Evolutionary conservation across 2,329 filamentous ascomycete genomes (phyloP).

Genomic region (Aspergillus jensenii): DNA sequence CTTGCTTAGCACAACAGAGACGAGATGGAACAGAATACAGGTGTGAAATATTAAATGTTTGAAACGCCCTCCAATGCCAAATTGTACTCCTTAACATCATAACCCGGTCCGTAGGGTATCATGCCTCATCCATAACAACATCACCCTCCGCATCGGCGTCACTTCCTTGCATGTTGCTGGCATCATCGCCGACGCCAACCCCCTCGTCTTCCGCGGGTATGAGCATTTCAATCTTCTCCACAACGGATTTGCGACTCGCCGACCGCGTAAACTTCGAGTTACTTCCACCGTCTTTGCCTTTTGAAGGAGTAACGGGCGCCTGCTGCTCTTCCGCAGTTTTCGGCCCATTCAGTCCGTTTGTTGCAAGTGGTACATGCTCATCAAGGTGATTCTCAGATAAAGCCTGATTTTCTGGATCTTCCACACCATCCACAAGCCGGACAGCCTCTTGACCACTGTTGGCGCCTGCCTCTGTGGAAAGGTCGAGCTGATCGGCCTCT

Average conservation of each 20-base stretch:
- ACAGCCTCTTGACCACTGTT: slow-evolving; percentile 2
- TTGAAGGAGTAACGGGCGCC: slow-evolving; percentile 12
- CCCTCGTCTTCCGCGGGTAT: slow-evolving; percentile 26
- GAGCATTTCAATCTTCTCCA: slow-evolving; percentile 27
- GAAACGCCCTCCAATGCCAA: slow-evolving; percentile 27
- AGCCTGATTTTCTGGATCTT: slow-evolving; percentile 7
- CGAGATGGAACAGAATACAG: slow-evolving; percentile 14
- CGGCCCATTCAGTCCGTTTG: slow-evolving; percentile 16
- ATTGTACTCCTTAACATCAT: slow-evolving; percentile 11
- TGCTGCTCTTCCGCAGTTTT: slow-evolving; percentile 4
- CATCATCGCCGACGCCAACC: slow-evolving; percentile 14
- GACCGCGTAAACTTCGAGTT: slow-evolving; percentile 19
- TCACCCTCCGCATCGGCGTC: slow-evolving; percentile 32
- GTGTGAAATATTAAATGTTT: slow-evolving; percentile 12
- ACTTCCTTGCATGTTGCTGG: slow-evolving; percentile 22
- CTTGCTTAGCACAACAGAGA: slow-evolving; percentile 25
- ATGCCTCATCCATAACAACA: slow-evolving; percentile 33
- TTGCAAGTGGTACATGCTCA: slow-evolving; percentile 3
- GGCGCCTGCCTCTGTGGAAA: slow-evolving; percentile 7
- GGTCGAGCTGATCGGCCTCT: slow-evolving; percentile 16
- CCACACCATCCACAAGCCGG: slow-evolving; percentile 2
- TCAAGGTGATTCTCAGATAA: slow-evolving; percentile 33
- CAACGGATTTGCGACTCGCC: slow-evolving; percentile 21
- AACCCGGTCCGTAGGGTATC: slow-evolving; percentile 10
- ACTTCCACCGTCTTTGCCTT: slow-evolving; percentile 14